These are phyloP conservation scores for Rhodotorula sp. DNA, from an alignment of 1,284 basidiomycete genomes.

Conservation along the genomic window DNA sequence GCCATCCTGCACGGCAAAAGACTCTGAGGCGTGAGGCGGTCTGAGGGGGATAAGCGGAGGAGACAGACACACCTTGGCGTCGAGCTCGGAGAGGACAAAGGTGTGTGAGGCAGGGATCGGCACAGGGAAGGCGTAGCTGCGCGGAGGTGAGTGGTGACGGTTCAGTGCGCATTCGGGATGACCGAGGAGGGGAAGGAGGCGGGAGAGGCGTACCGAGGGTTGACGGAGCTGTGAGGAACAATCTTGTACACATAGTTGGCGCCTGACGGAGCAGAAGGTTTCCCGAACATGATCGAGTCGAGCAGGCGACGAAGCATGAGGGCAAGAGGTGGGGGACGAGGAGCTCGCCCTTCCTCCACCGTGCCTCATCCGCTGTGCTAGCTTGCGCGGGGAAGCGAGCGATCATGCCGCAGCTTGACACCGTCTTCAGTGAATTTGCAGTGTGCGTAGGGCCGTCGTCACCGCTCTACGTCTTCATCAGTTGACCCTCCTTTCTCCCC, in stretches of 20 bases:
- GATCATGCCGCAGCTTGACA: slow-evolving; percentile 3
- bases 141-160: accelerated
- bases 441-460: neutral
- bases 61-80: slow-evolving; percentile 19
- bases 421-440: neutral
- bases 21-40: neutral
- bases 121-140: slow-evolving; percentile 36
- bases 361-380: too few species aligned
- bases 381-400: neutral
- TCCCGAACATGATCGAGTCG: neutral
- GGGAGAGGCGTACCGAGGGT: slow-evolving; percentile 20
- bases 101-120: slow-evolving; percentile 34
- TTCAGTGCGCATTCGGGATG: neutral
- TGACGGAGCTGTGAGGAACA: slow-evolving; percentile 17
- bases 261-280: neutral
- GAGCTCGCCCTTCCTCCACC: neutral
- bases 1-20: slow-evolving; percentile 47
- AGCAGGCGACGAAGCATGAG: slow-evolving; percentile 4
- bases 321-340: neutral
- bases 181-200: neutral
- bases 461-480: neutral
- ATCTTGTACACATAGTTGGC: slow-evolving; percentile 30
- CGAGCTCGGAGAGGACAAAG: slow-evolving; percentile 28
- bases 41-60: neutral
- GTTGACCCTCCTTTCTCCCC: neutral